Base-by-base conservation (phyloP, 1,139 yeast species). In the Sugiyamaella sp. region DNA sequence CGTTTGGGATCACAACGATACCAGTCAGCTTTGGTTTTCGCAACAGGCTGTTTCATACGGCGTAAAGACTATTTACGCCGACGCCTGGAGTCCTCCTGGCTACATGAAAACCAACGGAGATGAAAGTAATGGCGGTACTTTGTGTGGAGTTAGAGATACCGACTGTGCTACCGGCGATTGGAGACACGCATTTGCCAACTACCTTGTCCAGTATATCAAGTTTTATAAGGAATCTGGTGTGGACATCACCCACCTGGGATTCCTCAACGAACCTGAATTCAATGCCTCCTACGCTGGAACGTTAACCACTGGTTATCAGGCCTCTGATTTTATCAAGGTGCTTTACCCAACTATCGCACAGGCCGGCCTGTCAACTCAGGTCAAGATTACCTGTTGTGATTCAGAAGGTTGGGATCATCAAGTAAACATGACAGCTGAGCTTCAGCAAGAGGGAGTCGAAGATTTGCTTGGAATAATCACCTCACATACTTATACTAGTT, bases 11-110 rank as follows among this genome's bases (percentile, higher is more conserved):
- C 45, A 21, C 29, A 43, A 49, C 24, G 53, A 49, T 19, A 49
- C 45, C 16, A 40, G 53, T 19, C 53, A 49, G 21, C 33, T 49
- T 8, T 45, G 49, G 43, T 39, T 49, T 8, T 44, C 53, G n/a
- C 53, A 49, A 27, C 43, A 49, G 35, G 53, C 53, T 12, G 49
- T 44, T n/a, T 25, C 47, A 12, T 38, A 45, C 19, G 53, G 53
- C 14, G 49, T 49, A 2, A 29, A 42, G 22, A 43, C 41, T 16
- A 37, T 49, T 21, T 49, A 49, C 20, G 53, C 53, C 6, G 53
- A 49, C 12, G 53, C 57, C 66, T 58, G 61, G 61, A 54, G 58
- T 43, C 60, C 61, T 6, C 61, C 61, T 10, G 59, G 56, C 6
- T 58, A 55, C 54, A 58, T 58, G 61, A 58, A 57, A 39, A 35